Base-by-base conservation (phyloP, 495 filamentous ascomycete genomes). In the Penicillium verhagenii region DNA sequence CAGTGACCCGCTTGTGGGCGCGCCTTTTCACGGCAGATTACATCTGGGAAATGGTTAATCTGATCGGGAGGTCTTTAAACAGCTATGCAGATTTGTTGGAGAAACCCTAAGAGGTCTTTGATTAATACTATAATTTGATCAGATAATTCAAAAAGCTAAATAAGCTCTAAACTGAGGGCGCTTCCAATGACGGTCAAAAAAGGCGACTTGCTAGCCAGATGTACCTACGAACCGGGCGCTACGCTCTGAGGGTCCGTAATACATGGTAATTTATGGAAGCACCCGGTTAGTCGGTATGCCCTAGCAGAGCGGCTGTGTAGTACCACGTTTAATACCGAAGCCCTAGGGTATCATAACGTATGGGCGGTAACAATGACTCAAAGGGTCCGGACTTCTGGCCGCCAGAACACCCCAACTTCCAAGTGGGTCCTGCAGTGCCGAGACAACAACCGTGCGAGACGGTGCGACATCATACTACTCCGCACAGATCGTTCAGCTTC, bases 11-110 rank as follows among this genome's bases (percentile, higher is more conserved):
- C 31, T 70, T 89, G 6, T 89, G 86, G 86, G 84, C 85, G 0
- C 79, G 86, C 54, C 79, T 85, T 28, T 88, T 88, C 59, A 86
- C 81, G 51, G 85, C 83, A 4, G 80, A 80, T 18, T 85, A 86
- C 60, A 84, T 86, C 14, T 88, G 86, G 69, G 83, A 86, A 45
- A 80, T 88, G 55, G 82, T 88, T 2, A 79, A 79, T 62, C 72
- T 86, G 23, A 85, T 89, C 59, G 85, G 83, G 3, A 72, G 75
- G 25, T 80, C 80, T 0, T 67, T 89, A 59, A 82, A 86, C 54
- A 76, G 79, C 3, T 88, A 87, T 64, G 86, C 84, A 1, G 82
- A 88, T 60, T 66, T 87, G 50, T 59, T 88, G 53, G 85, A 86
- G 40, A 54, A 47, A 18, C 4, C 11, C 6, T 39, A 14, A 38